Evolutionary conservation across 306 rosid species (phyloP), one percentile per base, ranked within the genome.

Genomic region (Comarum palustre): DNA sequence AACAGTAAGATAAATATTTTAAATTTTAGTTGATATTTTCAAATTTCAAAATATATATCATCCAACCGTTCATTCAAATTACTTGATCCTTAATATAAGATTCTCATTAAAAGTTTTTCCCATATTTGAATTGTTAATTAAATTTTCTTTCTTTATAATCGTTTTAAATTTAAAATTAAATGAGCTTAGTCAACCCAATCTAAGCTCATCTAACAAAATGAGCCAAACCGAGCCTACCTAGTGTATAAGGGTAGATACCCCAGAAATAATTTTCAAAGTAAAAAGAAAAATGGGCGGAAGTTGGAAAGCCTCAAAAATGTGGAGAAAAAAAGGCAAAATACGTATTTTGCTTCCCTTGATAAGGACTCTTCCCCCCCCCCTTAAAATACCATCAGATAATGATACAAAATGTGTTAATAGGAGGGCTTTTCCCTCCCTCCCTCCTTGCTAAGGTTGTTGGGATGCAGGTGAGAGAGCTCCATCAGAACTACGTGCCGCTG

Each of bases 391-490:
- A 48, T 24, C 79, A 67, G 72, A 74, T 82, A 43, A 41, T 82
- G 71, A 71, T 27, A 84, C 84, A 81, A 82, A 85, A 86, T 63
- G 83, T 75, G 87, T 81, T 78, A 79, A 80, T 69, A 39, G 80
- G 81, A 82, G 83, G 52, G 61, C 72, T 81, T 41, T 39, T 71
- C 69, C 66, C 79, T 82, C 73, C 76, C 72, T 10, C 45, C 43
- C 12, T 39, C 8, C 19, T 45, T 46, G 82, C 90, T 87, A 87
- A 19, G 85, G 55, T 75, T 83, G 70, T 82, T 86, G 84, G 66
- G 88, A 81, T 69, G 76, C 75, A 66, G 90, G 88, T 58, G 90
- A 86, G 79, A 78, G 64, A 5, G 78, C 85, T 55, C 84, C 89
- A 29, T 84, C 91, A 2, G 88, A 67, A 64, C 85, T 83, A 46